Evolutionary conservation across 257 asterid species (phyloP), one percentile per base, ranked within the genome.

Genomic region (Lycium barbarum): DNA sequence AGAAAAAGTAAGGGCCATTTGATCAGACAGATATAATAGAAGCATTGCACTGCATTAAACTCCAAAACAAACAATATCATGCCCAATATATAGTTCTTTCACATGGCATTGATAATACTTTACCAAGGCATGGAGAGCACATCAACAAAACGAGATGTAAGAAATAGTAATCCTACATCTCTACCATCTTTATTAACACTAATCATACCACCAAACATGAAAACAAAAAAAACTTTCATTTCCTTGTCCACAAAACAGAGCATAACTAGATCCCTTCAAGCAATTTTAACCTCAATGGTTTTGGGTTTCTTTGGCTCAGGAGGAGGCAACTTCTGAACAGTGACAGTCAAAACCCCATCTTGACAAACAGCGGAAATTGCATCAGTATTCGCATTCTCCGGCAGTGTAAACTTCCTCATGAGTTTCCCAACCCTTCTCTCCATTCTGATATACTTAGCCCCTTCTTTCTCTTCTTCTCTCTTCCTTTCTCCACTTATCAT

Each of bases 251-350:
- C 1, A 55, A 3, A 20, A 57, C 33, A 26, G 63, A 5, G 63
- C 0, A 3, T 51, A 53, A 53, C 58, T 53, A 53, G 15, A 9
- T 3, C 58, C 10, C 6, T 65, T 84, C 87, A 94, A 45, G 89
- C 95, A 35, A 92, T 88, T 87, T 91, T 89, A 7, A 95, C 99
- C 66, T 93, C 92, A 58, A 95, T 87, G 2, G 96, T 92, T 90
- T 81, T 95, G 0, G 97, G 93, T 88, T 92, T 93, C 95, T 94
- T 95, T 1, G 99, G 95, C 90, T 92, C 88, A 15, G 98, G 99
- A 15, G 99, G 99, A 0, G 98, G 97, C 89, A 90, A 62, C 58
- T 95, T 95, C 88, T 93, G 89, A 22, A 94, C 94, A 4, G 93
- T 91, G 0, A 94, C 97, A 2, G 93, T 92, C 84, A 94, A 88